These are phyloP conservation scores for Aspergillus asperescens DNA, from an alignment of 495 filamentous ascomycete genomes.

Conservation along the genomic window DNA sequence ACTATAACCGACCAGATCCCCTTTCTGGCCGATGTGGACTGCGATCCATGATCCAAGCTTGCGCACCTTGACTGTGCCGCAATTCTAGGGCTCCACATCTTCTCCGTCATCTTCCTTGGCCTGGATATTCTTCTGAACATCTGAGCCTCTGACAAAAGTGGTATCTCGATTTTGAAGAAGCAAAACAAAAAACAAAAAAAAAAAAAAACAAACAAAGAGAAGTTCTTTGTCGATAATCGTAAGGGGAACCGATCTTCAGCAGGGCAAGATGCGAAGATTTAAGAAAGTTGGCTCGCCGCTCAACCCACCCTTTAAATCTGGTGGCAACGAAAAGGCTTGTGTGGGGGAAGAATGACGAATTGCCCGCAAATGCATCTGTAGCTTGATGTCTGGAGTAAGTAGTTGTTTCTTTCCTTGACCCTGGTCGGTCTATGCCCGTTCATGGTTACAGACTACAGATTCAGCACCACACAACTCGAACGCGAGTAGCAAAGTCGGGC, in stretches of 20 bases:
- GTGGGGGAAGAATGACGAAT: neutral
- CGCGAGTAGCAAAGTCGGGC: neutral
- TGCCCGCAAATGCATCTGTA: neutral
- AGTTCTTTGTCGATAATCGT: neutral
- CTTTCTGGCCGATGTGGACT: neutral
- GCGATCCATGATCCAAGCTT: conserved; percentile 10
- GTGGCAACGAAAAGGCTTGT: conserved; percentile 8
- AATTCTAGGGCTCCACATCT: conserved; percentile 6
- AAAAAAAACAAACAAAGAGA: neutral
- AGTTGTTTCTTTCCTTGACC: neutral
- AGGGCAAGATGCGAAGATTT: conserved; percentile 1
- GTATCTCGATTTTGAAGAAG: no score
- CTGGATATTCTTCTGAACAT: conserved; percentile 1
- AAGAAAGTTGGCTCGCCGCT: neutral
- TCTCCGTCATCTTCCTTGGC: conserved; percentile 6
- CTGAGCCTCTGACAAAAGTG: no score
- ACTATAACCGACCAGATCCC: conserved; percentile 3
- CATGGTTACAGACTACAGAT: no score
- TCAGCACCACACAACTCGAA: neutral
- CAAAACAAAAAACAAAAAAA: conserved; percentile 7
- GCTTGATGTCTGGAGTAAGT: neutral
- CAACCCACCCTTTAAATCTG: neutral
- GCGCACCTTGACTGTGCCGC: conserved; percentile 25
- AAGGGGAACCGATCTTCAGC: conserved; percentile 3
- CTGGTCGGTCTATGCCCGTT: no score